Evolutionary conservation across 2,329 filamentous ascomycete species (phyloP), one percentile per base, ranked within the genome.

Genomic region (Hypoxylon sp.): DNA sequence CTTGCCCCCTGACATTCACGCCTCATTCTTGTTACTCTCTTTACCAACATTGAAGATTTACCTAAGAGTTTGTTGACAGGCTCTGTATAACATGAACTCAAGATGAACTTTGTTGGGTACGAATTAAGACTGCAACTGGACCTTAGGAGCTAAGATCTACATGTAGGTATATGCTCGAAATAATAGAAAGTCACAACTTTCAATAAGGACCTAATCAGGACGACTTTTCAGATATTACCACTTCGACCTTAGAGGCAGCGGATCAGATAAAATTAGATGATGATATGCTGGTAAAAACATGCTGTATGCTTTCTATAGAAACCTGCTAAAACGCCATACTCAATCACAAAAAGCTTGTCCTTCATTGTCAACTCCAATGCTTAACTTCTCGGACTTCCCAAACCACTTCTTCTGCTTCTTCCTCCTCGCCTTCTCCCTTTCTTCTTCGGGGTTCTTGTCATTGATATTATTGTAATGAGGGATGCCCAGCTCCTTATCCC

Each of bases 391-490:
- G 15, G 68, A 60, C 44, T 52, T 67, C 4, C 68, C 35, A 17
- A 73, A 72, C 51, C 59, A 70, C 52, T 64, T 67, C 68, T 73
- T 76, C 37, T 64, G 61, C 69, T 77, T 77, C 60, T 76, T 76
- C 32, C 75, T 75, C 60, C 79, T 80, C 65, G 79, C 78, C 68
- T 82, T 81, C 50, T 73, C 75, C 70, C 79, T 78, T 67, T 82
- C 79, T 58, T 80, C 78, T 72, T 85, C 83, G 1, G 84, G 84
- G 63, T 81, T 80, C 76, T 85, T 86, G 72, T 83, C 86, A 62
- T 83, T 83, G 69, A 87, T 79, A 59, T 87, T 88, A 72, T 88
- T 88, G 75, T 85, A 89, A 74, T 91, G 88, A 50, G 80, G 81
- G 19, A 90, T 83, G 1, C 88, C 88, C 62, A 82, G 71, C 71